These are phyloP conservation scores for Pythium sp. DNA, from an alignment of 352 stramenopile genomes.

Conservation along the genomic window DNA sequence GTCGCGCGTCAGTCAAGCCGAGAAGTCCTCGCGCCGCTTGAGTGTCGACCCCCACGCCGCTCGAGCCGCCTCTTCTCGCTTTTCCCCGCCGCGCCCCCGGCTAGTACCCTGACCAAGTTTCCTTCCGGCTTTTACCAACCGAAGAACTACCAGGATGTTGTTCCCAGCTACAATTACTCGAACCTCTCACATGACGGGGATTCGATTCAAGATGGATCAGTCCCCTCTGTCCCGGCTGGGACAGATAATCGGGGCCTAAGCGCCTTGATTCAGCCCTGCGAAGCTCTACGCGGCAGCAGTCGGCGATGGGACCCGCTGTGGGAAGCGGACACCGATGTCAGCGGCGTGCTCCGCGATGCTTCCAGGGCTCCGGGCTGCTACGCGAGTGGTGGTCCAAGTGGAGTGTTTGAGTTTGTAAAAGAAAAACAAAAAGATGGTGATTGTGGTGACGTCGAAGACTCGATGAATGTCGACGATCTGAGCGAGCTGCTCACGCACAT, in stretches of 20 bases:
- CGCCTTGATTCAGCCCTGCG: slow-evolving; percentile 22
- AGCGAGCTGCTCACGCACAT: slow-evolving; percentile 55
- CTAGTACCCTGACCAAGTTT: slow-evolving; percentile 31
- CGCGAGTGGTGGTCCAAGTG: slow-evolving; percentile 9
- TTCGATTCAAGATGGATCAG: slow-evolving; percentile 13
- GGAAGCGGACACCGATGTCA: slow-evolving; percentile 4
- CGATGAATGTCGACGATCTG: slow-evolving; percentile 45
- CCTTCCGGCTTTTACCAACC: slow-evolving; percentile 36
- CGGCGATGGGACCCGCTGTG: slow-evolving; percentile 4
- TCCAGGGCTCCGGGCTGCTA: slow-evolving; percentile 9
- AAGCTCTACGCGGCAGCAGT: slow-evolving; percentile 12
- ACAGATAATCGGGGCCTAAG: slow-evolving; percentile 29
- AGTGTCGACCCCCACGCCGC: slow-evolving; percentile 9
- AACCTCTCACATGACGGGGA: slow-evolving; percentile 12
- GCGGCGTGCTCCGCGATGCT: slow-evolving; percentile 4
- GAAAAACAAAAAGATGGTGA: slow-evolving; percentile 24
- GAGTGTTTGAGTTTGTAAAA: slow-evolving; percentile 18
- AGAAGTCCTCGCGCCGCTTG: background rate
- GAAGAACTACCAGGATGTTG: slow-evolving; percentile 34
- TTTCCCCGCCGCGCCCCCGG: slow-evolving; percentile 25
- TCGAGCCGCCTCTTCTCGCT: slow-evolving; percentile 36
- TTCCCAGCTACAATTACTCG: slow-evolving; percentile 17
- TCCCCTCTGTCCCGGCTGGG: slow-evolving; percentile 17
- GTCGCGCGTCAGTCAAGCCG: slow-evolving; percentile 4
- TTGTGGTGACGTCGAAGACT: slow-evolving; percentile 29